These are phyloP conservation scores for Umbelopsis sp. DNA, from an alignment of 192 early-diverging fungal species.

Conservation along the genomic window DNA sequence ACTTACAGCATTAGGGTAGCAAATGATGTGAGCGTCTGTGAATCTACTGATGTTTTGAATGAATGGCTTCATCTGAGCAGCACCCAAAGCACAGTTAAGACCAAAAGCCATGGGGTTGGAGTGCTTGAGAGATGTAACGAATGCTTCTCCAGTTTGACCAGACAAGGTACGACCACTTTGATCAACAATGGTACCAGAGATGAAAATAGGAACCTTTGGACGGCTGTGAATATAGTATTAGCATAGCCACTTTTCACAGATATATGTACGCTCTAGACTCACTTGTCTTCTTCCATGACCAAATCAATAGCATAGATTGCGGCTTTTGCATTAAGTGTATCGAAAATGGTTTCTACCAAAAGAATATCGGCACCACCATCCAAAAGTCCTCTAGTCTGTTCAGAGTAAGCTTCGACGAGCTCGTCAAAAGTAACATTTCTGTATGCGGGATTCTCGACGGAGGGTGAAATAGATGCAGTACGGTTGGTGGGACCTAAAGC, in stretches of 20 bases:
- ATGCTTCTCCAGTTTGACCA: constrained; percentile 96
- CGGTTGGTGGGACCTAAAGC: constrained; percentile 93
- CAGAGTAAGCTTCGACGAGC: constrained; percentile 87
- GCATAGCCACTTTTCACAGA: constrained; percentile 38
- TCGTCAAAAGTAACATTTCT: constrained; percentile 96
- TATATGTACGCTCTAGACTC: constrained; percentile 33
- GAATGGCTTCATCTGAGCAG: constrained; percentile 95
- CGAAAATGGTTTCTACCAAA: constrained; percentile 96
- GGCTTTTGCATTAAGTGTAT: constrained; percentile 97
- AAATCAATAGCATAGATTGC: constrained; percentile 91
- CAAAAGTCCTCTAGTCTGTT: constrained; percentile 88
- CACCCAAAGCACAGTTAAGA: constrained; percentile 86
- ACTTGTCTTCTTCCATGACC: constrained; percentile 80
- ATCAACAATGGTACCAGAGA: constrained; percentile 96
- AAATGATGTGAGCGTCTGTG: constrained; percentile 82
- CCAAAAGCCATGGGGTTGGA: constrained; percentile 87
- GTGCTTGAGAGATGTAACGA: constrained; percentile 84
- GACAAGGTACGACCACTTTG: constrained; percentile 94
- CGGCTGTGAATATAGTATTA: constrained; percentile 26
- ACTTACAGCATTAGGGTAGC: constrained; percentile 91
- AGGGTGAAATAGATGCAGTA: constrained; percentile 95
- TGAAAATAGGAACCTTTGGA: constrained; percentile 67
- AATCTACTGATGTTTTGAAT: constrained; percentile 87
- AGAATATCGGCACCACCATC: constrained; percentile 94
- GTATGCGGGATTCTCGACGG: constrained; percentile 93